These are phyloP conservation scores for Lactuca saligna DNA, from an alignment of 129 eudicot genomes.

Conservation along the genomic window DNA sequence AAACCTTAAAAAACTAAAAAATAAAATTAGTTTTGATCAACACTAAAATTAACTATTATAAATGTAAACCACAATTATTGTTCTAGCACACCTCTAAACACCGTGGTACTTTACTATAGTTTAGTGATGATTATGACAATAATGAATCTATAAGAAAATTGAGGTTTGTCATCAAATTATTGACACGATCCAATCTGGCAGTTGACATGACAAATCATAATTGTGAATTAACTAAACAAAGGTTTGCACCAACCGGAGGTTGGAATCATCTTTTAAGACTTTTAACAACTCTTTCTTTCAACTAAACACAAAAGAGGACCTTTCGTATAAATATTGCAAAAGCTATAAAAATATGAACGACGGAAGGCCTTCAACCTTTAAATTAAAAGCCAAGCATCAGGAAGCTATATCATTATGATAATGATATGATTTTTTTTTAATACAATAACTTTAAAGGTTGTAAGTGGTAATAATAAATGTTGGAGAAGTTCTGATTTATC, in stretches of 20 bases:
- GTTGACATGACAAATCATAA: slow-evolving; percentile 20
- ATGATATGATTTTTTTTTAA: too few relatives aligned
- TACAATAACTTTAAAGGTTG: too few relatives aligned
- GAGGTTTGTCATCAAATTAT: slow-evolving; percentile 5
- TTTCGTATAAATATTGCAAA: neutral
- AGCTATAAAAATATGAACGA: neutral
- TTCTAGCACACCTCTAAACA: neutral
- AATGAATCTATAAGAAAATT: slow-evolving; percentile 4
- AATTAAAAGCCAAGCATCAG: too few relatives aligned
- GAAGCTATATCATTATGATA: neutral
- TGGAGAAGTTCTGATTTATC: too few relatives aligned
- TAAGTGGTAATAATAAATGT: too few relatives aligned
- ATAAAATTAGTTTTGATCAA: neutral
- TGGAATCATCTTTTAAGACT: slow-evolving; percentile 10
- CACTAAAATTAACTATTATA: neutral
- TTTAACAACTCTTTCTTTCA: slow-evolving; percentile 7
- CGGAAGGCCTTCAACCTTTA: too few relatives aligned
- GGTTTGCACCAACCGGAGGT: slow-evolving; percentile 17
- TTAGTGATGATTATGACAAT: neutral
- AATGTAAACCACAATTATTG: too few relatives aligned
- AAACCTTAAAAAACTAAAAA: neutral
- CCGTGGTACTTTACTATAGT: neutral
- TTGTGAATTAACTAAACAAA: slow-evolving; percentile 12
- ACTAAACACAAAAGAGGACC: slow-evolving; percentile 12
- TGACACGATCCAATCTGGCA: slow-evolving; percentile 5